phyloP scores from a whole-genome alignment of 2,329 filamentous ascomycete genomes.

The Neurospora sp. region DNA sequence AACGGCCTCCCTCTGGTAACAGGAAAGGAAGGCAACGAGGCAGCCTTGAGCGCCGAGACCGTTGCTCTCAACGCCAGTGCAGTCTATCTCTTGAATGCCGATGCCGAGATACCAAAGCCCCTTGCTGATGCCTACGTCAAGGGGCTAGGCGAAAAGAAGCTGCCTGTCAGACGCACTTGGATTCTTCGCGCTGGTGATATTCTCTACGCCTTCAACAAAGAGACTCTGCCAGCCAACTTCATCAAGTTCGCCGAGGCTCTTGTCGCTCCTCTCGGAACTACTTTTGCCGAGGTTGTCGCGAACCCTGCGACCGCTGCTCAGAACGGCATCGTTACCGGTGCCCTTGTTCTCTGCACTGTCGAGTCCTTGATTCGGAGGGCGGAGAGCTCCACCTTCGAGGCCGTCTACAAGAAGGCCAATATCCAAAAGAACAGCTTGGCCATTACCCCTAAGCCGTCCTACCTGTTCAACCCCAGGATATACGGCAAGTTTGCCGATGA shows the following conservation, averaged over 20 bases:
- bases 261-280: conserved; percentile 49
- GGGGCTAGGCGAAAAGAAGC: conserved; percentile 76
- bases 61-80: conserved; percentile 58
- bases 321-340: conserved; percentile 69
- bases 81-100: conserved; percentile 49
- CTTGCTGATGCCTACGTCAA: conserved; percentile 65
- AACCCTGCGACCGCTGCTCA: conserved; percentile 75
- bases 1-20: conserved; percentile 57
- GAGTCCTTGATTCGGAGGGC: conserved; percentile 42
- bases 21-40: conserved; percentile 81
- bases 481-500: conserved; percentile 70
- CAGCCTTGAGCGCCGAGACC: conserved; percentile 67
- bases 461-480: conserved; percentile 72
- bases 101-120: conserved; percentile 51
- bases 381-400: conserved; percentile 36
- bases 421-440: conserved; percentile 56
- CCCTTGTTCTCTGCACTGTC: conserved; percentile 63
- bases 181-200: conserved; percentile 62
- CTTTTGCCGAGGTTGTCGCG: conserved; percentile 65
- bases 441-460: conserved; percentile 72
- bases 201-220: conserved; percentile 45
- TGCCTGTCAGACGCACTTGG: conserved; percentile 70
- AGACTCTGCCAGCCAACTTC: conserved; percentile 37
- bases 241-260: conserved; percentile 43
- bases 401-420: conserved; percentile 49